Evolutionary conservation across 2,329 filamentous ascomycete genomes (phyloP), one percentile per base, ranked within the genome.

Genomic region (Aspergillus thermomutatus): DNA sequence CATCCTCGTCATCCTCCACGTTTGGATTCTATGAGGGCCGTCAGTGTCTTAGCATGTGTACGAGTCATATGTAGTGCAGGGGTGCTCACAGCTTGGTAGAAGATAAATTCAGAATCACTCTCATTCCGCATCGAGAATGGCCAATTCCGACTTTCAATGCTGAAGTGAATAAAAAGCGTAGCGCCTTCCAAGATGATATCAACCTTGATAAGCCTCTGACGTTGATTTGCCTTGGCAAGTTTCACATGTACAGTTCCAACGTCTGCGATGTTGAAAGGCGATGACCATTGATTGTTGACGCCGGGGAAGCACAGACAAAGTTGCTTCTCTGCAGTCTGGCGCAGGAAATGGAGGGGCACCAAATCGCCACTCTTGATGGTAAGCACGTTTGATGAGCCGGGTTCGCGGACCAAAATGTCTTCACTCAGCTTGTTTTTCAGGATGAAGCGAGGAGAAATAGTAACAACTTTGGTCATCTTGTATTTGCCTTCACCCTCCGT

Each of bases 61-160:
- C 2, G 10, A 14, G 25, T 31, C 7, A 25, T 9, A 23, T 7
- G 14, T 11, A 5, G 26, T 3, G 4, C 25, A 43, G 23, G 34
- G 25, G 2, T 28, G 63, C 68, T 58, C 64, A 70, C 89, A 19
- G 91, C 90, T 73, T 99, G 94, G 79, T 89, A 96, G 78, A 99
- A 99, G 50, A 93, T 88, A 74, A 97, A 97, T 70, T 97, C 94
- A 25, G 89, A 89, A 68, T 97, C 93, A 68, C 93, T 97, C 77
- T 97, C 94, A 69, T 99, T 99, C 62, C 94, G 89, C 87, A 99
- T 97, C 0, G 92, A 97, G 77, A 94, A 99, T 0, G 94, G 94
- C 94, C 94, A 99, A 70, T 96, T 91, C 73, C 94, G 95, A 5
- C 85, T 92, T 77, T 99, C 94, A 64, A 93, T 81, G 68, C 87